Percentiles rank a stretch among this genome's conserved stretches.
phyloP scores from a whole-genome alignment of 2,329 filamentous ascomycete species.

The Karstenula rhodostoma region DNA sequence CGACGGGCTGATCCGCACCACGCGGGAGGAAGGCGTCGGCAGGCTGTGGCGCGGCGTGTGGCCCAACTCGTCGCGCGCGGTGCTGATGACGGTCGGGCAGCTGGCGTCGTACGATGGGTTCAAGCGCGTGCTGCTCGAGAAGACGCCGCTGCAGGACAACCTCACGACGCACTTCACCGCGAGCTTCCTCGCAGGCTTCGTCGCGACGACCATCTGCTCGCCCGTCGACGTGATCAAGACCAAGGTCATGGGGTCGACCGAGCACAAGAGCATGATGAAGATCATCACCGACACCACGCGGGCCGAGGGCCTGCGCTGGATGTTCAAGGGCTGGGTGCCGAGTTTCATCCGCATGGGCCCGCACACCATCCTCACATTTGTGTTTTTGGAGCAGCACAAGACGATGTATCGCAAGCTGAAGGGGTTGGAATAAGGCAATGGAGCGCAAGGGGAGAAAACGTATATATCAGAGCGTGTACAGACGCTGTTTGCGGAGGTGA shows the following conservation, averaged over 20 bases:
- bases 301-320: constrained; percentile 78
- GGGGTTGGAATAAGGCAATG: constrained; percentile 22
- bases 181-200: constrained; percentile 79
- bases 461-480: background rate
- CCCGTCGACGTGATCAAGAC: constrained; percentile 93
- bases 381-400: constrained; percentile 88
- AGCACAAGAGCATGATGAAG: constrained; percentile 63
- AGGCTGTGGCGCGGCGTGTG: constrained; percentile 85
- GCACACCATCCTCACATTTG: constrained; percentile 86
- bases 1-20: constrained; percentile 86
- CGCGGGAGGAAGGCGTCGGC: constrained; percentile 78
- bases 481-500: background rate
- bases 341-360: constrained; percentile 72
- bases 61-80: constrained; percentile 81
- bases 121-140: constrained; percentile 72
- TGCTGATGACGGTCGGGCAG: constrained; percentile 88
- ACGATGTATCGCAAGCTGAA: constrained; percentile 68
- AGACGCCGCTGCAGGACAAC: constrained; percentile 72
- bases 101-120: constrained; percentile 85
- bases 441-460: no score
- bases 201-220: constrained; percentile 84
- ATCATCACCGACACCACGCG: constrained; percentile 73
- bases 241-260: constrained; percentile 76
- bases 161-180: constrained; percentile 81
- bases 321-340: constrained; percentile 92